A percentile compares a stretch with the other conserved stretches of the same genome.
phyloP scores from a whole-genome alignment of 805 yeast genomes.

The Blastobotrys terrestris region DNA sequence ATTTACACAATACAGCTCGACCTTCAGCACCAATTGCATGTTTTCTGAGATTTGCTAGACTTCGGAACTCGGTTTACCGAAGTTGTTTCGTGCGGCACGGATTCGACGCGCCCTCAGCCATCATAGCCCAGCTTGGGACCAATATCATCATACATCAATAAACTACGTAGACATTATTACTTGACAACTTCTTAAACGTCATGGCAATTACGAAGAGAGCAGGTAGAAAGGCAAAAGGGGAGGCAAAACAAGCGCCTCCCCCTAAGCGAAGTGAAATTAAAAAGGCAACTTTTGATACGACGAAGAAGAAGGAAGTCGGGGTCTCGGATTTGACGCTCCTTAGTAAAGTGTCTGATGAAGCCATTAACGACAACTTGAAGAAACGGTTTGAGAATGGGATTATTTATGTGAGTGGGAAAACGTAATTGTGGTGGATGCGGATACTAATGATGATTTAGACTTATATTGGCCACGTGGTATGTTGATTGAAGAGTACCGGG shows the following conservation, averaged over 20 bases:
- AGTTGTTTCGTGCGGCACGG: too few relatives aligned
- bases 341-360: conserved; percentile 82
- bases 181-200: not conserved
- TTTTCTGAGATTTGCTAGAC: too few relatives aligned
- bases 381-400: conserved; percentile 84
- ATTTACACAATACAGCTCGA: too few relatives aligned
- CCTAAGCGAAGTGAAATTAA: conserved; percentile 45
- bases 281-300: conserved; percentile 84
- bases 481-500: too few relatives aligned
- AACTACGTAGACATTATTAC: not conserved
- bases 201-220: conserved; percentile 82
- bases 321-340: conserved; percentile 89
- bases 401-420: conserved; percentile 44
- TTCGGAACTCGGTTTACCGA: not conserved
- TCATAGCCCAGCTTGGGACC: not conserved
- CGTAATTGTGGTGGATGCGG: conserved; percentile 2
- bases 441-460: conserved; percentile 20
- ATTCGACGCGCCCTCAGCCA: not conserved
- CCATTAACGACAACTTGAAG: conserved; percentile 85
- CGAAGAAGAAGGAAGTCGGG: conserved; percentile 95
- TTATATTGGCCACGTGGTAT: conserved; percentile 34
- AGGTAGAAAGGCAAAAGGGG: conserved; percentile 50
- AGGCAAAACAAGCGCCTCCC: conserved; percentile 36
- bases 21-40: too few relatives aligned
- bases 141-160: too few relatives aligned